Evolutionary conservation across 139 green algal genomes (phyloP).

Genomic region (Haematococcus lacustris): DNA sequence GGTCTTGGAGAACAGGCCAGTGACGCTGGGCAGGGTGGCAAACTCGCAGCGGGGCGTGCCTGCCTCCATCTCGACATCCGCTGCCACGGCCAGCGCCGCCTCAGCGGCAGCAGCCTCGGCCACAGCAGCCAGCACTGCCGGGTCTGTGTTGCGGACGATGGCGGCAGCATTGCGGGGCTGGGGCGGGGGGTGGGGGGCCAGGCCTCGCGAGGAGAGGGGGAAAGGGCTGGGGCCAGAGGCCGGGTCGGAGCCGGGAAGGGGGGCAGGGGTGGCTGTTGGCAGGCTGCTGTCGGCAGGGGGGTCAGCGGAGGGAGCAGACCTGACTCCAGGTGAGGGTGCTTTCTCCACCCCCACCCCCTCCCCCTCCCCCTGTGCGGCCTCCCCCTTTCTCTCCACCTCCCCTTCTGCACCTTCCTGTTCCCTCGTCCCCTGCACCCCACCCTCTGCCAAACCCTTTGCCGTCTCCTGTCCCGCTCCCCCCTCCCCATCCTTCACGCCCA

Average conservation of each 20-base stretch:
- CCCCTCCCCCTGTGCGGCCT: neutral
- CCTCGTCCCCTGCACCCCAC: neutral
- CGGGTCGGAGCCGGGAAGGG: too few species aligned
- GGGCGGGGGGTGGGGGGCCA: too few species aligned
- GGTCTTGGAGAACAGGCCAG: conserved; percentile 36
- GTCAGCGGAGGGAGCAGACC: too few species aligned
- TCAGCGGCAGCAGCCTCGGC: conserved; percentile 3
- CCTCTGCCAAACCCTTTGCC: conserved; percentile 5
- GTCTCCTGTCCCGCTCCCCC: conserved; percentile 12
- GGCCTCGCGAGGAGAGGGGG: too few species aligned
- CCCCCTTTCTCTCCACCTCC: neutral
- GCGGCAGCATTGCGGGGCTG: too few species aligned
- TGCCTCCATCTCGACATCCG: too few species aligned
- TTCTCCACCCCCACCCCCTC: conserved; percentile 3
- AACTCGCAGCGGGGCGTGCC: conserved; percentile 44
- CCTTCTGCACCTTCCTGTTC: conserved; percentile 2
- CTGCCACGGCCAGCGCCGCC: conserved; percentile 45
- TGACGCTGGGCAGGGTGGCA: conserved; percentile 22
- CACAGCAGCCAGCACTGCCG: too few species aligned
- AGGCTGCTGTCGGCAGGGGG: too few species aligned
- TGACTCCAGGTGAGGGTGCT: too few species aligned
- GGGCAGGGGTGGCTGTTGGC: too few species aligned
- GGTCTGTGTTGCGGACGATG: too few species aligned
- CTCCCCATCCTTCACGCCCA: conserved; percentile 4
- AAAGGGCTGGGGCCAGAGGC: too few species aligned